Conservation (phyloP, 805 yeast species). For the Starmerella riodocensis region DNA sequence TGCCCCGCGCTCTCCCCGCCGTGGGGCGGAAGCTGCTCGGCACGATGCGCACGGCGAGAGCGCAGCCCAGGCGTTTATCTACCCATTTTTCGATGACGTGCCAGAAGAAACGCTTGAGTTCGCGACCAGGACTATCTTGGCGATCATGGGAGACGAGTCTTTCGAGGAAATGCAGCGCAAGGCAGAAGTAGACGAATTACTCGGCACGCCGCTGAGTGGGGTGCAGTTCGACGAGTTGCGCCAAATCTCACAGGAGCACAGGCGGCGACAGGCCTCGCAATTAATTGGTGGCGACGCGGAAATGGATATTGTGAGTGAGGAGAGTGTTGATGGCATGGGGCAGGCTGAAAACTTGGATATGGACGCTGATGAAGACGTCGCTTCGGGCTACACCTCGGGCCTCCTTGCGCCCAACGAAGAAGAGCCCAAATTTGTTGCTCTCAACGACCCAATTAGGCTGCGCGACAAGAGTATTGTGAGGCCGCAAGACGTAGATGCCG, state of each 20-base stretch:
- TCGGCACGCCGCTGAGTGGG: constrained; percentile 26
- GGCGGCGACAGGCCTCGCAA: too few species aligned
- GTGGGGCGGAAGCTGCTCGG: too few species aligned
- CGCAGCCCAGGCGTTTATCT: not conserved
- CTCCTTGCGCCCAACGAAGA: constrained; percentile 21
- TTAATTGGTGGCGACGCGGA: too few species aligned
- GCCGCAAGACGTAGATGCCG: constrained; percentile 34
- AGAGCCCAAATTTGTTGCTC: constrained; percentile 10
- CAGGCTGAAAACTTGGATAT: constrained; percentile 27
- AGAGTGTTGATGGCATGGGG: constrained; percentile 17
- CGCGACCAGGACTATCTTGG: constrained; percentile 44
- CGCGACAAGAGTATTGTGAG: constrained; percentile 20
- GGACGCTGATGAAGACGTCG: constrained; percentile 23
- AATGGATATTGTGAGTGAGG: not conserved
- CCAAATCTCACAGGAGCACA: too few species aligned
- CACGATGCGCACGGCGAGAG: too few species aligned
- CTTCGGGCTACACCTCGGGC: too few species aligned
- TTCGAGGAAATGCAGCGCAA: constrained; percentile 35
- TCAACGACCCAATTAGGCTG: constrained; percentile 13
- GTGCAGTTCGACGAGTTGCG: constrained; percentile 1
- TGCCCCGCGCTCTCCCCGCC: not conserved
- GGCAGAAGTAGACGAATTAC: constrained; percentile 37
- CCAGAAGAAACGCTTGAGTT: constrained; percentile 44
- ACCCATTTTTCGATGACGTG: constrained; percentile 16
- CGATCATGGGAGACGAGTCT: constrained; percentile 38